Conservation (phyloP, 73 alveolate species). For the Halteria grandinella region DNA sequence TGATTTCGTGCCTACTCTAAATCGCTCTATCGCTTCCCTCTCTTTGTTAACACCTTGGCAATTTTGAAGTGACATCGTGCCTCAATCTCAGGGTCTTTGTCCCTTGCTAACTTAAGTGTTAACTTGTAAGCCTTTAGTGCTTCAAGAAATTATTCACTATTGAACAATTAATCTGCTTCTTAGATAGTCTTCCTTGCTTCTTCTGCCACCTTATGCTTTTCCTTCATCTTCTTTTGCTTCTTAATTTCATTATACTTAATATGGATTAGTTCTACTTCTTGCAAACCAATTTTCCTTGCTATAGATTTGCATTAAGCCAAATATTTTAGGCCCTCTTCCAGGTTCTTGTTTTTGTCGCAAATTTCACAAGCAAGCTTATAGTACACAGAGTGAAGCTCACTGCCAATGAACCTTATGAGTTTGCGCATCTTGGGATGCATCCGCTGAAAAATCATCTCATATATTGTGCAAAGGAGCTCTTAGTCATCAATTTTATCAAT, state of each 20-base stretch:
- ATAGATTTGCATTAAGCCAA: neutral
- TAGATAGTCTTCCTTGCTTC: slow-evolving; percentile 7
- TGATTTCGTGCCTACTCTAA: neutral
- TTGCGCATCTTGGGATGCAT: neutral
- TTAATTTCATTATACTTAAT: slow-evolving; percentile 2
- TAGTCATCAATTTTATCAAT: slow-evolving; percentile 25
- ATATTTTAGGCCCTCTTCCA: slow-evolving; percentile 7
- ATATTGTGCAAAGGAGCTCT: slow-evolving; percentile 23
- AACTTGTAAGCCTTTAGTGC: neutral
- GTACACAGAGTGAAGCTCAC: neutral
- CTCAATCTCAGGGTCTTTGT: neutral
- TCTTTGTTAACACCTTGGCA: neutral
- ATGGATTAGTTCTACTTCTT: neutral
- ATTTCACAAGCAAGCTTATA: slow-evolving; percentile 12
- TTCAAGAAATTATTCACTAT: neutral
- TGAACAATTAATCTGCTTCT: neutral
- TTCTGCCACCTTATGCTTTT: neutral
- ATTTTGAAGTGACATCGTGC: slow-evolving; percentile 4
- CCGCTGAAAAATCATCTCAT: slow-evolving; percentile 3
- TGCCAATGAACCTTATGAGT: neutral
- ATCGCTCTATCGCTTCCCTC: neutral
- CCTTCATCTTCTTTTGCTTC: neutral
- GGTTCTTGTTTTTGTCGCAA: neutral
- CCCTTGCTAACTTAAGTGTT: neutral
- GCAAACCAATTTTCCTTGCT: slow-evolving; percentile 5